Percentiles rank a stretch among this genome's conserved stretches.
phyloP scores from a whole-genome alignment of 139 green algal genomes.

The Chlamydomonas incerta region DNA sequence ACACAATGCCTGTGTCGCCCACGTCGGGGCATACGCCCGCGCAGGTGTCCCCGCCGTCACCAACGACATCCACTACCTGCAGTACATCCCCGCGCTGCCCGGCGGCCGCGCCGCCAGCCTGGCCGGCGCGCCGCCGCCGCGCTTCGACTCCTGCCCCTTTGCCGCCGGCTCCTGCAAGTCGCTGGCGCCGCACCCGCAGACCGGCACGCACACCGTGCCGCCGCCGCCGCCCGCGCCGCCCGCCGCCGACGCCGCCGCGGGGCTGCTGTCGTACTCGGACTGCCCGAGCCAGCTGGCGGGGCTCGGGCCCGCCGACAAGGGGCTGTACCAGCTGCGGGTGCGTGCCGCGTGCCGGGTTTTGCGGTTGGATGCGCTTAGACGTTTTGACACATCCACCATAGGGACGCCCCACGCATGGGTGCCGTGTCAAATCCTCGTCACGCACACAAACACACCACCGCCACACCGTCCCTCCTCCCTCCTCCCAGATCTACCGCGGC shows the following conservation, averaged over 20 bases:
- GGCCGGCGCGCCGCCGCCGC: not conserved
- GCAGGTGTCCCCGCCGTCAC: conserved; percentile 2
- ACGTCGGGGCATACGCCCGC: no score
- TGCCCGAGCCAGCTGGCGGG: not conserved
- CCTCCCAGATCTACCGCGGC: not conserved
- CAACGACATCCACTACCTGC: conserved; percentile 36
- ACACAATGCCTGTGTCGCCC: no score
- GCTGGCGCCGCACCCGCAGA: not conserved
- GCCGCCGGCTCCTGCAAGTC: not conserved
- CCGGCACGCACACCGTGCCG: no score
- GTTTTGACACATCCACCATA: no score
- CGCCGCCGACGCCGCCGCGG: no score
- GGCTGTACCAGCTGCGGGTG: not conserved
- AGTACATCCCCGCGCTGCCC: not conserved
- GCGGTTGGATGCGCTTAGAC: no score
- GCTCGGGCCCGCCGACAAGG: not conserved
- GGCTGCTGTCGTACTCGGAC: not conserved
- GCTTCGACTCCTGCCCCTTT: conserved; percentile 13
- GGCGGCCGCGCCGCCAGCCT: not conserved
- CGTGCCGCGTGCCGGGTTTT: no score
- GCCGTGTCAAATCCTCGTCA: no score
- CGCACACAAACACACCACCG: no score
- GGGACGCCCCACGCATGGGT: no score
- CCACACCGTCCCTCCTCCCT: no score
- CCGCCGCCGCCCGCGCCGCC: no score